These are phyloP conservation scores for Colletotrichum endophyticum DNA, from an alignment of 2,329 filamentous ascomycete genomes.

Conservation along the genomic window DNA sequence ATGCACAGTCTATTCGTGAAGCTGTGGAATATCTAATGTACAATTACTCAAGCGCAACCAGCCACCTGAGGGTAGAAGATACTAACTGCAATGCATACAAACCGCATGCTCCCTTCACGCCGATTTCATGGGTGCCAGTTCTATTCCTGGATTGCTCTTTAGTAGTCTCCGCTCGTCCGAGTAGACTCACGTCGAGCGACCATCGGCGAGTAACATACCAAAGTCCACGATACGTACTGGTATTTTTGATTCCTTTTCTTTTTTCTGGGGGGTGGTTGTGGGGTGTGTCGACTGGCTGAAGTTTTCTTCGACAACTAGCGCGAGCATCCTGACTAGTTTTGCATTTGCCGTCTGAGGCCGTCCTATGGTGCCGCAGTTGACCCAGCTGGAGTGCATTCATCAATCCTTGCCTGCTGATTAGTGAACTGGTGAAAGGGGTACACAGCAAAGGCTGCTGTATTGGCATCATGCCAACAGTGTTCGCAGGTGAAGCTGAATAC, in stretches of 20 bases:
- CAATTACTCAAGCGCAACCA: neutral
- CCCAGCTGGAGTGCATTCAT: neutral
- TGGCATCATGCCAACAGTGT: neutral
- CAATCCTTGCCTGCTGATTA: neutral
- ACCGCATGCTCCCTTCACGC: neutral
- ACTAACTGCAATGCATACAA: neutral
- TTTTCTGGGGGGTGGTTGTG: neutral
- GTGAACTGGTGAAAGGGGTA: neutral
- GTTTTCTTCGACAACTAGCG: neutral
- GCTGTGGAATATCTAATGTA: neutral
- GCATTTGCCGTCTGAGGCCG: neutral
- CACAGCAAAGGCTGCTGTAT: neutral
- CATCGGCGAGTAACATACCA: neutral
- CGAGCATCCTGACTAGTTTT: neutral
- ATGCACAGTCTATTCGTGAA: neutral
- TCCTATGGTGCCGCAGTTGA: neutral
- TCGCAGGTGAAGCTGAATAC: neutral
- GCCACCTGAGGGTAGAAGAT: neutral
- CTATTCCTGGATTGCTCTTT: constrained; percentile 17
- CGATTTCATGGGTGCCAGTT: neutral
- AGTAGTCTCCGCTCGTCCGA: constrained; percentile 11
- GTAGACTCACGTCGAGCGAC: neutral
- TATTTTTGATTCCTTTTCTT: neutral
- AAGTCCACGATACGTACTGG: constrained; percentile 10
- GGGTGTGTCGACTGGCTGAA: neutral